Evolutionary conservation across 176 grass and related monocot species (phyloP).

Genomic region (Carex kokanica): DNA sequence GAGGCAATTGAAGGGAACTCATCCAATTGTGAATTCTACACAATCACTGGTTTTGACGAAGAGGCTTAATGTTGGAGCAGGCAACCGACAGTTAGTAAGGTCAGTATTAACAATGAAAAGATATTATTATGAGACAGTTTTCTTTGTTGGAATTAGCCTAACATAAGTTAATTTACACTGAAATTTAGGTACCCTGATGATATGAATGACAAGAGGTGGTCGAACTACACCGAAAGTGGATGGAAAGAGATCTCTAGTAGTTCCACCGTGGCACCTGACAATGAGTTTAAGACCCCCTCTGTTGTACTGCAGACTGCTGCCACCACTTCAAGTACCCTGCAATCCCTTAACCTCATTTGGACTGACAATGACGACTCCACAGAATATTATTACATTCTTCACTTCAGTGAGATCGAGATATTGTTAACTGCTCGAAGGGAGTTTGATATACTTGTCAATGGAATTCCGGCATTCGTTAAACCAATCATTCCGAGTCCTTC

Average conservation of each 20-base stretch:
- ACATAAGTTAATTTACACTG: too few relatives aligned
- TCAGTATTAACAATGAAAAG: neutral
- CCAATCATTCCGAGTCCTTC: neutral
- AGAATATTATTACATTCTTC: conserved; percentile 15
- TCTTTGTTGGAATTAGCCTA: too few relatives aligned
- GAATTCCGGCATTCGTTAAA: neutral
- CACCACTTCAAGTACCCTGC: neutral
- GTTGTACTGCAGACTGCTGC: conserved; percentile 33
- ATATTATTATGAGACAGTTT: too few relatives aligned
- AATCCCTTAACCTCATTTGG: neutral
- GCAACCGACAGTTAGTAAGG: conserved; percentile 13
- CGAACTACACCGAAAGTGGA: neutral
- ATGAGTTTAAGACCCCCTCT: neutral
- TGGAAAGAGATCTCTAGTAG: neutral
- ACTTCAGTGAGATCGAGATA: conserved; percentile 24
- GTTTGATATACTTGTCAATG: conserved; percentile 27
- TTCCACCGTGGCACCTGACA: neutral
- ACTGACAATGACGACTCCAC: neutral
- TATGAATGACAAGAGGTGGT: conserved; percentile 41
- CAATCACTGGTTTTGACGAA: conserved; percentile 1
- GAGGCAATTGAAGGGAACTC: conserved; percentile 31
- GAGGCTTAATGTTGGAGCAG: neutral
- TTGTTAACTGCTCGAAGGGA: neutral
- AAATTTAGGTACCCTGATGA: conserved; percentile 42
- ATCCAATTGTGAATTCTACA: conserved; percentile 30